phyloP scores from a whole-genome alignment of 1,139 yeast species.

The Geotrichum macrosporum region DNA sequence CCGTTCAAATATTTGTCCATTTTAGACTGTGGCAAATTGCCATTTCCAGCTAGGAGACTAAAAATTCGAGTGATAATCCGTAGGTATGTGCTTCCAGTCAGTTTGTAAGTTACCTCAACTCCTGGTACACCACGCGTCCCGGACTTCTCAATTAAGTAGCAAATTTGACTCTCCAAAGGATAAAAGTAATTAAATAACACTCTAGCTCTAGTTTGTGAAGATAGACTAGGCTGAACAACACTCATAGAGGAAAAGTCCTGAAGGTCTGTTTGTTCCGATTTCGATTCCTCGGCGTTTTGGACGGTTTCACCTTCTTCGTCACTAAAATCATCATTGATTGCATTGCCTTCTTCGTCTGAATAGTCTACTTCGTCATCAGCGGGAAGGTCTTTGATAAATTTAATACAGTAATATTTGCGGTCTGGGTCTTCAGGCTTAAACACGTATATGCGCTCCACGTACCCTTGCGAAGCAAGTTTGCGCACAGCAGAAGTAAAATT shows the following conservation, averaged over 20 bases:
- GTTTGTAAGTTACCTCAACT: constrained; percentile 46
- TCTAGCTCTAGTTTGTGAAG: constrained; percentile 8
- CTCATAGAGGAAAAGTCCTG: constrained; percentile 11
- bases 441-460: constrained; percentile 55
- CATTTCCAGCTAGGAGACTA: constrained; percentile 40
- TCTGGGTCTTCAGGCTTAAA: constrained; percentile 48
- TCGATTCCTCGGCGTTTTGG: constrained; percentile 30
- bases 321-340: constrained; percentile 34
- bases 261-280: constrained; percentile 27
- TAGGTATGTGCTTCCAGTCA: constrained; percentile 54
- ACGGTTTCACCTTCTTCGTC: constrained; percentile 33
- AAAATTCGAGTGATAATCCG: constrained; percentile 50
- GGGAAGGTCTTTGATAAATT: constrained; percentile 50
- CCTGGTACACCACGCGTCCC: constrained; percentile 54
- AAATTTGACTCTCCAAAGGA: constrained; percentile 62
- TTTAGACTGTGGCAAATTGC: constrained; percentile 38
- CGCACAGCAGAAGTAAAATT: constrained; percentile 52
- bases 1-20: constrained; percentile 16
- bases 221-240: constrained; percentile 6
- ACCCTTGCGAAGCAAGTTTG: constrained; percentile 50
- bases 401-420: constrained; percentile 53
- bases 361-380: constrained; percentile 30
- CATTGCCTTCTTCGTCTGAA: constrained; percentile 37
- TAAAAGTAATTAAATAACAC: constrained; percentile 47
- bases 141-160: constrained; percentile 43